Percentiles rank a stretch among this genome's conserved stretches.
phyloP scores from a whole-genome alignment of 2,329 filamentous ascomycete species.

The Emergomyces orientalis region DNA sequence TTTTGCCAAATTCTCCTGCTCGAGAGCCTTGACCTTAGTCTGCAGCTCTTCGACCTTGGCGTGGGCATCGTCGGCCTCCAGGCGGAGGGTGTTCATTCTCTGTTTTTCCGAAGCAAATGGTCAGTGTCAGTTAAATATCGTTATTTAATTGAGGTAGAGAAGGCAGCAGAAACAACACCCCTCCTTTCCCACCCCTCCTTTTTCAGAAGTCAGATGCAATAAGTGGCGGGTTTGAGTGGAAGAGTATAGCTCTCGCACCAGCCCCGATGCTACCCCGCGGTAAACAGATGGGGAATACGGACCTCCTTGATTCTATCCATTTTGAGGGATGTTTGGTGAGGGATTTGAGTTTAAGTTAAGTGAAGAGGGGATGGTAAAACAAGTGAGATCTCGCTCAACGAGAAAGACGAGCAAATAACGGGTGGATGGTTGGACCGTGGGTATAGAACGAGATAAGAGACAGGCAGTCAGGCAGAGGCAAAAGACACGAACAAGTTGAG shows the following conservation, averaged over 20 bases:
- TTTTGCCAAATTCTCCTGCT: conserved; percentile 92
- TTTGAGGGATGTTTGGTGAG: conserved; percentile 29
- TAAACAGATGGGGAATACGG: conserved; percentile 38
- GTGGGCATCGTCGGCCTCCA: conserved; percentile 81
- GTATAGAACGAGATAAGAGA: background rate
- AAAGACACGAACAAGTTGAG: background rate
- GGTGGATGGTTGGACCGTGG: background rate
- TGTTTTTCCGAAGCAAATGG: background rate
- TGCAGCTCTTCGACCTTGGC: conserved; percentile 80
- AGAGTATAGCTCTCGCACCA: conserved; percentile 19
- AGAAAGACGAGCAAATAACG: background rate
- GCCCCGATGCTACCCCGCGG: conserved; percentile 32
- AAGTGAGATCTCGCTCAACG: conserved; percentile 4
- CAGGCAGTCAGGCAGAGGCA: background rate
- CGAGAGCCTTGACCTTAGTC: conserved; percentile 74
- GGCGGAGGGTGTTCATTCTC: conserved; percentile 57
- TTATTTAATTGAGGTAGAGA: background rate
- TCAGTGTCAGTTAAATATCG: background rate
- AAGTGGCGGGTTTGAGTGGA: conserved; percentile 9
- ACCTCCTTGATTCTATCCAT: conserved; percentile 92
- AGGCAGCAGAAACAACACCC: background rate
- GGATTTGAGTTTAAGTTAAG: conserved; percentile 20
- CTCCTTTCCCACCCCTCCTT: background rate
- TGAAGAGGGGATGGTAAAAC: conserved; percentile 18
- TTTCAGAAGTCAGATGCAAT: background rate